Percentiles rank a stretch among this genome's conserved stretches.
These are phyloP conservation scores for Ophiocordyceps camponoti-saundersi DNA, from an alignment of 2,329 filamentous ascomycete genomes.

Conservation along the genomic window DNA sequence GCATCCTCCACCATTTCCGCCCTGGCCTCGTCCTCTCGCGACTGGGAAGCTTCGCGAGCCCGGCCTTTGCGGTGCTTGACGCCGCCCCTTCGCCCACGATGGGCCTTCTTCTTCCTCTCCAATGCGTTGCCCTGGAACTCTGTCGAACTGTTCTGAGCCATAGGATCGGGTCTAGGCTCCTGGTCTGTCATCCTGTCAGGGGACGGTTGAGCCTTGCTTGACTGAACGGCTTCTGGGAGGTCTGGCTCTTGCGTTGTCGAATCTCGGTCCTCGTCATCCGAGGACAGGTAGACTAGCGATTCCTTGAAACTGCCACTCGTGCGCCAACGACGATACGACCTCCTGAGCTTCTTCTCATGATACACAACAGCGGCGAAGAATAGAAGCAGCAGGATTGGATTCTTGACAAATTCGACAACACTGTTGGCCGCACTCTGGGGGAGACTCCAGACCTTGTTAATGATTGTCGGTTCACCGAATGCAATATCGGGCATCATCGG, in stretches of 20 bases:
- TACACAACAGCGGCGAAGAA: constrained; percentile 24
- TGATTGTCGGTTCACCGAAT: constrained; percentile 23
- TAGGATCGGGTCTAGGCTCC: not conserved
- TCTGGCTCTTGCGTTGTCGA: not conserved
- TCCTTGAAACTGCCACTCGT: constrained; percentile 13
- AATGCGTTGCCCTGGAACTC: constrained; percentile 3
- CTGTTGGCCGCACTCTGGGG: constrained; percentile 31
- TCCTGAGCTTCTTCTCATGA: constrained; percentile 27
- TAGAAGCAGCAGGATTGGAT: constrained; percentile 32
- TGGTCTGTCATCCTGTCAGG: not conserved
- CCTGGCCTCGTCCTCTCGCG: constrained; percentile 26
- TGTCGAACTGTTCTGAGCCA: not conserved
- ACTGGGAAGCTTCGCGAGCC: constrained; percentile 33
- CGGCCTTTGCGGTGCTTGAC: constrained; percentile 46
- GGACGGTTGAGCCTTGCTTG: not conserved
- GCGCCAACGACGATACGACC: constrained; percentile 18
- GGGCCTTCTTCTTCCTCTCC: constrained; percentile 50
- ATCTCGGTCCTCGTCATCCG: not conserved
- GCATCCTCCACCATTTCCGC: constrained; percentile 41
- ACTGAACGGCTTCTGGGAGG: not conserved
- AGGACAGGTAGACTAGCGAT: constrained; percentile 3
- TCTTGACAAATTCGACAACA: constrained; percentile 36
- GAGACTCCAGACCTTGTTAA: constrained; percentile 32
- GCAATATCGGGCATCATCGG: constrained; percentile 9
- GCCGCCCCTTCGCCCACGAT: constrained; percentile 56